A percentile compares a stretch with the other conserved stretches of the same genome.
phyloP scores from a whole-genome alignment of 2,329 filamentous ascomycete species.

The Aspergillus viridinutans region DNA sequence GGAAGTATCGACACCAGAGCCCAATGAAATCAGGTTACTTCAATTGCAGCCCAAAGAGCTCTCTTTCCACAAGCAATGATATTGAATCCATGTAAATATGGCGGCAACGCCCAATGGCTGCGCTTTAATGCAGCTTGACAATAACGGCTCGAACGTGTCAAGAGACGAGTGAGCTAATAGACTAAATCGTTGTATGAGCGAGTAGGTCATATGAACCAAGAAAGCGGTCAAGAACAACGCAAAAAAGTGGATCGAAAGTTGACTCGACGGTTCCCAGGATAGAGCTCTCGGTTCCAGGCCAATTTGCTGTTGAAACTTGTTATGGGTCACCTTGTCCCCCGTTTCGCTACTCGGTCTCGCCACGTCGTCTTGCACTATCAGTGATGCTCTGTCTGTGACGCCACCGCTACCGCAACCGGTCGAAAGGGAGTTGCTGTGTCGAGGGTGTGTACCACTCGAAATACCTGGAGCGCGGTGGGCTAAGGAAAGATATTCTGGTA shows the following conservation, averaged over 20 bases:
- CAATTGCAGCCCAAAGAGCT: slow-evolving; percentile 1
- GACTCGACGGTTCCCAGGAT: not conserved
- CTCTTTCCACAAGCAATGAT: not conserved
- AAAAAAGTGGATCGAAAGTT: not conserved
- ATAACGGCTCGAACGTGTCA: not conserved
- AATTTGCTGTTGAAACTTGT: not conserved
- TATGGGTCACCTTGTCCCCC: not conserved
- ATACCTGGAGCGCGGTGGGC: not conserved
- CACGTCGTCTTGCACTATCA: not conserved
- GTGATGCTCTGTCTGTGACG: not conserved
- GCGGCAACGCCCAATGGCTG: not conserved
- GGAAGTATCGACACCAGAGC: not conserved
- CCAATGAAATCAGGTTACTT: not conserved
- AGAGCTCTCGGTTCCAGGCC: not conserved
- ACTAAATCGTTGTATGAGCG: not conserved
- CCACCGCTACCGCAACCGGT: not conserved
- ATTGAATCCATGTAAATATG: not conserved
- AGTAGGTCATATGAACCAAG: not conserved
- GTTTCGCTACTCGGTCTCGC: not conserved
- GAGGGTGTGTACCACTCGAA: not conserved
- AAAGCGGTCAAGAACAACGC: not conserved
- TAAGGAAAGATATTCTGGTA: not conserved
- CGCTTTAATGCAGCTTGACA: not conserved
- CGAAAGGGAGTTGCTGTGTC: not conserved
- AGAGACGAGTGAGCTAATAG: not conserved